Evolutionary conservation across 176 grass and related monocot species (phyloP), one percentile per base, ranked within the genome.

Genomic region (Dactylis glomerata): DNA sequence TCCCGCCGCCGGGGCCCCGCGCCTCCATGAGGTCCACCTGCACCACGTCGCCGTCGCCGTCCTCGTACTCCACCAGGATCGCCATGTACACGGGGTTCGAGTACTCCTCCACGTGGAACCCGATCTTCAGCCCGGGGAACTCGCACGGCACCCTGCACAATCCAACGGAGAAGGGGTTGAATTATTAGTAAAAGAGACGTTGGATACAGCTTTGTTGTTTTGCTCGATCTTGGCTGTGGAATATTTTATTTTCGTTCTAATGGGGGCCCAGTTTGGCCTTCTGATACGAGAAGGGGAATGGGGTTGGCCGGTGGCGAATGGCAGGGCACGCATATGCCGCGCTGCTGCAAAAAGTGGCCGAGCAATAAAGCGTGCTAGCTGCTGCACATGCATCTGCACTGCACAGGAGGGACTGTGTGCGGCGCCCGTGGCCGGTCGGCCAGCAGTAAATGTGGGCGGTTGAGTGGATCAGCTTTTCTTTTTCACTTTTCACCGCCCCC

Each of bases 21-120:
- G 89, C 81, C 90, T 92, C 83, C 92, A 90, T 92, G 0, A 97
- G 80, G 20, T 97, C 92, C n/a, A 97, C 95, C 47, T 92, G 80
- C 37, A 90, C 89, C 24, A 97, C 88, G 84, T 97, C 95, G 64
- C 95, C 95, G 87, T 97, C 92, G 78, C 90, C 95, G 71, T 92
- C 92, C 83, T 97, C 95, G 84, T 94, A 95, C 88, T 95, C 95
- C 15, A 97, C 89, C 33, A 97, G 68, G 52, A 97, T 33, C 2
- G 95, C 90, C 19, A 95, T 73, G 88, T 94, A 95, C 12, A 92
- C 87, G 9, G 92, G 86, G 88, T 86, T 97, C 8, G 92, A 97
- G 61, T 65, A 82, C 68, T 94, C 77, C 82, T 97, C 86, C 46
- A 97, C 95, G 56, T 89, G 90, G 90, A 97, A 97, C 10, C 90